Evolutionary conservation across 495 filamentous ascomycete species (phyloP), one percentile per base, ranked within the genome.

Genomic region (Xylaria longipes): DNA sequence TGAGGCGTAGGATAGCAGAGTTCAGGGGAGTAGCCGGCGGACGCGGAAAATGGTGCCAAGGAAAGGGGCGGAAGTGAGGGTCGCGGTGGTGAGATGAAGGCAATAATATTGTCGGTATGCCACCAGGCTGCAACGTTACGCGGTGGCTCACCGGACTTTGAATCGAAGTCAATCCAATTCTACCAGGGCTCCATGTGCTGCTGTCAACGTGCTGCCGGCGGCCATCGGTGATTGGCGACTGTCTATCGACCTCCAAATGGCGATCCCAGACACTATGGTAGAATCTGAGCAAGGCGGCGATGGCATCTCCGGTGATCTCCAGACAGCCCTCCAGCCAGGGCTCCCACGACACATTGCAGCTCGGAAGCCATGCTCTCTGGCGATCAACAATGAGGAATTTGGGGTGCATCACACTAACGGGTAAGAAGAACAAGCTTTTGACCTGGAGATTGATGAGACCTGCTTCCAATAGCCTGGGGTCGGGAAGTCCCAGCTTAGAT

Each of bases 261-360:
- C 31, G 60, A 12, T 74, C 87, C 92, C 92, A 87, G 71, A 91
- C 84, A 11, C 79, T 57, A 37, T 74, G 68, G 81, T 90, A 93
- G 72, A 93, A 93, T 4, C 80, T 72, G 29, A 91, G 50, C 20
- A 93, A 83, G n/a, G 83, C 75, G 17, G 62, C 60, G 6, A 90
- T 86, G 0, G 88, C 82, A 0, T 83, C 81, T 1, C 92, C 92
- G 6, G 79, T 82, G 29, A 93, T 73, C 54, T 87, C 84, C 9
- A 92, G 79, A 66, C 88, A 91, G 2, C 90, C 89, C 78, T 94
- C 92, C 35, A 93, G 85, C 92, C 92, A 94, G 17, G 84, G 72
- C 76, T 93, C 92, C 89, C 89, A 93, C 74, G 90, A 93, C 1
- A 94, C 87, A 76, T 94, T 94, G 74, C 89, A 91, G 73, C 89